phyloP scores from a whole-genome alignment of 176 grass and related monocot species.

The Typha latifolia region DNA sequence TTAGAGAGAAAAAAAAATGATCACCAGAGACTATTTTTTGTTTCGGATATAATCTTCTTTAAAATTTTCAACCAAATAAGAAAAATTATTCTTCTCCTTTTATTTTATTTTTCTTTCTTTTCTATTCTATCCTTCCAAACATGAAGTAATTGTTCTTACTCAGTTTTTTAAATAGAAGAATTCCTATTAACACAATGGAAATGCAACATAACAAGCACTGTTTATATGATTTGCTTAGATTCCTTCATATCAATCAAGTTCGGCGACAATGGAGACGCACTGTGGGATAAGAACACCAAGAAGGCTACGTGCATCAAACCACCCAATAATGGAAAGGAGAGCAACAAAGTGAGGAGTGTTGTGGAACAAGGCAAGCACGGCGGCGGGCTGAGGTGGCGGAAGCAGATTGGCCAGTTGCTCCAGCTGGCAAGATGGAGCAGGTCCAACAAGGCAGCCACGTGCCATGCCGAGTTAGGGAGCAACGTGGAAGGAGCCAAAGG shows the following conservation, averaged over 20 bases:
- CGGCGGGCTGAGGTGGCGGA: slow-evolving; percentile 5
- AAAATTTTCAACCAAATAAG: too few relatives aligned
- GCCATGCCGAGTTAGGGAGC: background rate
- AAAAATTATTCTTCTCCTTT: too few relatives aligned
- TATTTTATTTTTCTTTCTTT: too few relatives aligned
- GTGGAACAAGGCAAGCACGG: background rate
- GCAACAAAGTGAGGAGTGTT: background rate
- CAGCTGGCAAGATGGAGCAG: background rate
- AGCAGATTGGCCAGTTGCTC: slow-evolving; percentile 3
- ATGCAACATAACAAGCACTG: too few relatives aligned
- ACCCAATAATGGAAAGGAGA: background rate
- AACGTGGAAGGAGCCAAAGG: background rate
- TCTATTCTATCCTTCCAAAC: too few relatives aligned
- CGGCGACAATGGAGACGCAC: background rate
- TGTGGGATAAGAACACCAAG: background rate
- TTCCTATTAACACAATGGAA: background rate
- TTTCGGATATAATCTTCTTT: too few relatives aligned
- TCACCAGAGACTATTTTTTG: too few relatives aligned
- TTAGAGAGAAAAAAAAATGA: too few relatives aligned
- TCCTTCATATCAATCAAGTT: slow-evolving; percentile 16
- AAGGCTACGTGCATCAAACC: background rate
- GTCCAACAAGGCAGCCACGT: background rate
- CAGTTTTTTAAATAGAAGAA: background rate
- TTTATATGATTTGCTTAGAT: background rate
- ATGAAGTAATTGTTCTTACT: background rate